These are phyloP conservation scores for Amaranthus cruentus DNA, from an alignment of 148 eudicot species.

Conservation along the genomic window DNA sequence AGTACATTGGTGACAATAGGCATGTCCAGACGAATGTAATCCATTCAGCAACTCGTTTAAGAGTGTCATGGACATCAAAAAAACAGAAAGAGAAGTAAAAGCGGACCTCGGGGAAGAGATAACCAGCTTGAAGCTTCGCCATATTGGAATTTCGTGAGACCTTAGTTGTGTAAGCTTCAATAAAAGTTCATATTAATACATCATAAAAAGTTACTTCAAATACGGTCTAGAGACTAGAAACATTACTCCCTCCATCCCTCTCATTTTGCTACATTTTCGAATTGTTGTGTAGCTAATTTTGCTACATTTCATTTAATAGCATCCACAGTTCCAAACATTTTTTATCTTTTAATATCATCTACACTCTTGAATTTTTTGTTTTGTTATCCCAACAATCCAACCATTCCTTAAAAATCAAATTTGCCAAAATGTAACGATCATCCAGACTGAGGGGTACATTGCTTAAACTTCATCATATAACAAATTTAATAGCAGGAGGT, in stretches of 20 bases:
- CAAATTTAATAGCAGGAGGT: background rate
- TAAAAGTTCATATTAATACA: background rate
- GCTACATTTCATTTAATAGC: no score
- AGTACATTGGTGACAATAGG: background rate
- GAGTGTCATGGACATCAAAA: background rate
- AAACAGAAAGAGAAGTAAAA: background rate
- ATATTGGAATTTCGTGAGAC: conserved; percentile 79
- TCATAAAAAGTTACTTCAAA: background rate
- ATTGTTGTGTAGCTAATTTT: no score
- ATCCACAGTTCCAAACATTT: no score
- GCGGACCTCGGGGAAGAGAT: conserved; percentile 87
- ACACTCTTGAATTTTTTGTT: no score
- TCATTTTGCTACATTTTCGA: no score
- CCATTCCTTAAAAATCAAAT: no score
- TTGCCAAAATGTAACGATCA: no score
- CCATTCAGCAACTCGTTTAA: background rate
- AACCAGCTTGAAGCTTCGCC: conserved; percentile 92
- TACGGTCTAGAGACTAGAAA: background rate
- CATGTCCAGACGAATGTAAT: background rate
- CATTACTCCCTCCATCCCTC: no score
- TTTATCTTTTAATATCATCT: no score
- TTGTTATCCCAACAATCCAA: no score
- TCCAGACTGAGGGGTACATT: no score
- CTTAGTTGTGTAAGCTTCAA: conserved; percentile 65
- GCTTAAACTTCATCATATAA: no score